Percentiles rank a stretch among this genome's conserved stretches.
These are phyloP conservation scores for Syzygium aqueum DNA, from an alignment of 345 rosid genomes.

Conservation along the genomic window DNA sequence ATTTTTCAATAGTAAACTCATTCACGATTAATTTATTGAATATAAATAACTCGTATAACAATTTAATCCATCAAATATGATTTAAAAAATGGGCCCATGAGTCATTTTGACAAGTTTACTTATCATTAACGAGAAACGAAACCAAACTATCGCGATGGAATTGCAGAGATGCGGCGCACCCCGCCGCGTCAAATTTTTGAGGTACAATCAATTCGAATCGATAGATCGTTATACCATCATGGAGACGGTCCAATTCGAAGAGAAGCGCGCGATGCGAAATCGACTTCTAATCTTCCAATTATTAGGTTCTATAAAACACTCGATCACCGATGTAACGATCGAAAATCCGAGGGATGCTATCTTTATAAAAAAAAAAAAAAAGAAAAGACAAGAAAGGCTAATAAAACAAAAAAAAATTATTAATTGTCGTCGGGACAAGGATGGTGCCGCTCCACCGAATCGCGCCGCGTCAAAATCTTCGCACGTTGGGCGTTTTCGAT, in stretches of 20 bases:
- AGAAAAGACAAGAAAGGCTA: accelerated
- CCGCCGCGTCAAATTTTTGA: too few relatives aligned
- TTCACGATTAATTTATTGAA: too few relatives aligned
- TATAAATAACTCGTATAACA: too few relatives aligned
- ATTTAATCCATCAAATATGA: too few relatives aligned
- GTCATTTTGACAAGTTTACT: too few relatives aligned
- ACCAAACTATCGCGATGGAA: too few relatives aligned
- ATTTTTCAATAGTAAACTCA: too few relatives aligned
- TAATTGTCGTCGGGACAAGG: background rate
- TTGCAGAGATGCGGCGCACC: too few relatives aligned
- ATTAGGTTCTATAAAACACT: background rate
- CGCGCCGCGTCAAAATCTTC: background rate
- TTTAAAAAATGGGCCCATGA: too few relatives aligned
- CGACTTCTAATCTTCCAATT: background rate
- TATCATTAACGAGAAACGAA: too few relatives aligned
- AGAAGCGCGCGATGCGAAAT: background rate
- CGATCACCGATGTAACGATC: background rate
- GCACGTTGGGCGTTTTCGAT: background rate
- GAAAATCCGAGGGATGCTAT: background rate
- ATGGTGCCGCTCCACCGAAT: background rate
- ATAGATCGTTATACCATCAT: background rate
- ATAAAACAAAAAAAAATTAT: background rate
- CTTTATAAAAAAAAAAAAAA: background rate
- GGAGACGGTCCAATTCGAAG: background rate
- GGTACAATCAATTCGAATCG: background rate